A percentile compares a stretch with the other conserved stretches of the same genome.
These are phyloP conservation scores for Artomyces pyxidatus DNA, from an alignment of 768 basidiomycete genomes.

Conservation along the genomic window DNA sequence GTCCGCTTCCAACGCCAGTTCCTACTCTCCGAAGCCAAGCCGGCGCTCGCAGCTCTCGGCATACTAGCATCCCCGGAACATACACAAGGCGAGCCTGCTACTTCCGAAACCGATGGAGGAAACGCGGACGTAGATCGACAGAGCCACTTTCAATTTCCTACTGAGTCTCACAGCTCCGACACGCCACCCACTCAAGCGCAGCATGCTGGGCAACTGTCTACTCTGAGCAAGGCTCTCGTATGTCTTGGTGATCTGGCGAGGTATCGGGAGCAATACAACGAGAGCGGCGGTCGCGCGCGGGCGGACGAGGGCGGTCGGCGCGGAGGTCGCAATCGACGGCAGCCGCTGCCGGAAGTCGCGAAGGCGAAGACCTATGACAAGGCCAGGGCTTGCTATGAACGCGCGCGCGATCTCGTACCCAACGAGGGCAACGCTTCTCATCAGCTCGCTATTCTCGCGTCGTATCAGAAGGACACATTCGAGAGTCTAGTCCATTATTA, in stretches of 20 bases:
- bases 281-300: conserved; percentile 53
- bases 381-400: conserved; percentile 77
- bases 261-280: conserved; percentile 87
- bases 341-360: conserved; percentile 22
- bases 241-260: conserved; percentile 92
- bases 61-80: too few species aligned
- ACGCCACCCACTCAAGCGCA: conserved; percentile 36
- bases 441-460: conserved; percentile 88
- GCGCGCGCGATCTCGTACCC: conserved; percentile 75
- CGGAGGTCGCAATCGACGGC: conserved; percentile 36
- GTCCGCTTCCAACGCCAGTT: conserved; percentile 68
- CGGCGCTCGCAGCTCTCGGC: conserved; percentile 49
- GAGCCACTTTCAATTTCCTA: conserved; percentile 58
- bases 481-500: conserved; percentile 80
- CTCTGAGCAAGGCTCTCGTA: conserved; percentile 81
- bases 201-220: conserved; percentile 57
- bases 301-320: conserved; percentile 54
- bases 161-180: conserved; percentile 35
- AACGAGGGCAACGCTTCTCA: conserved; percentile 92
- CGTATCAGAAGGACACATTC: conserved; percentile 80
- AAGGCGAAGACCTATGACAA: conserved; percentile 64
- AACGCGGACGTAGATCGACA: conserved; percentile 23
- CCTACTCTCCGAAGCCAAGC: conserved; percentile 53
- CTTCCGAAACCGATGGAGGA: conserved; percentile 27
- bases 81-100: too few species aligned